Evolutionary conservation across 345 rosid species (phyloP).

Genomic region (Boechera stricta): DNA sequence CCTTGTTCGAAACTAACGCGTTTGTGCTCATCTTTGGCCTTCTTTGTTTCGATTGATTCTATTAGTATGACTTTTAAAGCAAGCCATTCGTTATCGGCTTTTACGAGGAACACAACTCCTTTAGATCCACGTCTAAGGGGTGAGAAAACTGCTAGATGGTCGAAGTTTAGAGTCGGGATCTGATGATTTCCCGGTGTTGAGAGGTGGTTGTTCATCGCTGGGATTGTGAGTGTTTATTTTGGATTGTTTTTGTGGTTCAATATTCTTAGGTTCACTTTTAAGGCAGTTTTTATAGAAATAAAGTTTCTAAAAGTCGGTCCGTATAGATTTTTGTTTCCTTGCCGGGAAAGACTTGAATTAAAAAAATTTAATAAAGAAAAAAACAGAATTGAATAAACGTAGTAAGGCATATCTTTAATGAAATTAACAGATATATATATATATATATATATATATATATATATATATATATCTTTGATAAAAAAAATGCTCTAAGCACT

Average conservation of each 20-base stretch:
- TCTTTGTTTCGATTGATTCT: slow-evolving; percentile 59
- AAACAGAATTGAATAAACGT: too few relatives aligned
- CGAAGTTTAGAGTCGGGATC: slow-evolving; percentile 50
- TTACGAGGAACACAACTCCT: slow-evolving; percentile 75
- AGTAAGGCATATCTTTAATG: too few relatives aligned
- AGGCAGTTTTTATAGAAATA: not conserved
- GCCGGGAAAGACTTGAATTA: too few relatives aligned
- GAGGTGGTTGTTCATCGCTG: slow-evolving; percentile 16
- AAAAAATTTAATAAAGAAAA: too few relatives aligned
- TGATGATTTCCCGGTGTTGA: not conserved
- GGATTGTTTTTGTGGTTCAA: not conserved
- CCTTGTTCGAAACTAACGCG: slow-evolving; percentile 68
- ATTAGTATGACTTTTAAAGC: slow-evolving; percentile 74
- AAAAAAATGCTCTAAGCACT: too few relatives aligned
- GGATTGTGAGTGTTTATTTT: not conserved
- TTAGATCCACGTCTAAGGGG: slow-evolving; percentile 84
- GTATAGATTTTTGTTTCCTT: too few relatives aligned
- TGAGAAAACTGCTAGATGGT: slow-evolving; percentile 47
- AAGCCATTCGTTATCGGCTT: slow-evolving; percentile 48
- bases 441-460: too few relatives aligned
- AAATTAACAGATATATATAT: too few relatives aligned
- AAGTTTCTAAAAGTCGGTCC: too few relatives aligned
- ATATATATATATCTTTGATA: too few relatives aligned
- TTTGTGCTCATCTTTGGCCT: slow-evolving; percentile 22
- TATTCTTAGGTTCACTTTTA: not conserved